Conservation (phyloP, 2,329 filamentous ascomycete genomes). For the Ophiognomonia clavigignenti-juglandacearum region DNA sequence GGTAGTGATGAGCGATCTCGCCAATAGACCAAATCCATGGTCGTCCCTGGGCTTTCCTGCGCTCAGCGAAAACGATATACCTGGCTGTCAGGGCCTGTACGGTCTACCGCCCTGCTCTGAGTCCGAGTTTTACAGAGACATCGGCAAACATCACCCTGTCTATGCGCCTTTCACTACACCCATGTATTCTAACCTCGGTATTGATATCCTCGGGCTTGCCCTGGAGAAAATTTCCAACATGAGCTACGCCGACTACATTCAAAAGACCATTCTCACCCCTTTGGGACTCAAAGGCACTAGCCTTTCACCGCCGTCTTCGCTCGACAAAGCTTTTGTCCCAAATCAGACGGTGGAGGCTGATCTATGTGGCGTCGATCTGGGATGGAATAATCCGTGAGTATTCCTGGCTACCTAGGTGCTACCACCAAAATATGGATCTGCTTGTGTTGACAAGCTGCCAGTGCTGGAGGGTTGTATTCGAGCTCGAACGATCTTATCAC, state of each 20-base stretch:
- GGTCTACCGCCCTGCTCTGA: conserved; percentile 27
- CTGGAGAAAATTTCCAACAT: conserved; percentile 39
- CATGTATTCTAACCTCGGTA: conserved; percentile 44
- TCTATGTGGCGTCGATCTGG: conserved; percentile 24
- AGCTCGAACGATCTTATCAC: conserved; percentile 23
- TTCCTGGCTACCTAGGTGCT: neutral
- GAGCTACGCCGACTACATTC: conserved; percentile 32
- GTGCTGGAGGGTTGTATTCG: conserved; percentile 25
- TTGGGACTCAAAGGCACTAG: conserved; percentile 36
- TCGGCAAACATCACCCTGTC: conserved; percentile 29
- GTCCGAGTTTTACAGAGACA: conserved; percentile 24
- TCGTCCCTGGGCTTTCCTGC: conserved; percentile 27
- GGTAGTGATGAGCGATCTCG: conserved; percentile 29
- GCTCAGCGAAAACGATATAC: conserved; percentile 23
- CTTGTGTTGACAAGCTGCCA: neutral
- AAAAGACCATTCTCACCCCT: conserved; percentile 35
- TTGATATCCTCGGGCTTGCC: conserved; percentile 38
- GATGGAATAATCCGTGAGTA: conserved; percentile 8
- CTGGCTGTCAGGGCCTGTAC: conserved; percentile 30
- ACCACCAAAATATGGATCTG: neutral
- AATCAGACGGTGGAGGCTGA: conserved; percentile 21
- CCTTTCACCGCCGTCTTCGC: conserved; percentile 27
- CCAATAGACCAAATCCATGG: conserved; percentile 24
- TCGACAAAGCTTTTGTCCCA: conserved; percentile 30
- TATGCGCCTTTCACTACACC: conserved; percentile 40